phyloP scores from a whole-genome alignment of 1,284 basidiomycete species.

The Tetrapyrgos nigripes region DNA sequence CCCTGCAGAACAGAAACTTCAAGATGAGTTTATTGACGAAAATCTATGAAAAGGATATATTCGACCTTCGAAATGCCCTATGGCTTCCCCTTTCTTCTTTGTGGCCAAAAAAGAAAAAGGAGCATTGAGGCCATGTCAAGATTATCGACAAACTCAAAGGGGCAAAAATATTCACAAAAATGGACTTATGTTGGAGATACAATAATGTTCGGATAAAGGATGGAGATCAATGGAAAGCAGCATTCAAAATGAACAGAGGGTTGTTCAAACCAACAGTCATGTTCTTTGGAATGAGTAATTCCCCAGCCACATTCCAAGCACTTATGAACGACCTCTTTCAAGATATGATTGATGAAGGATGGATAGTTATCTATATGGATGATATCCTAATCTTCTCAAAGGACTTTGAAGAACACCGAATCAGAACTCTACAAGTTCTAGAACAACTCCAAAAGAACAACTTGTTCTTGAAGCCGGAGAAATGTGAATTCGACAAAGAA shows the following conservation, averaged over 20 bases:
- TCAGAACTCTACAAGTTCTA: slow-evolving; percentile 37
- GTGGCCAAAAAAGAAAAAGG: too few relatives aligned
- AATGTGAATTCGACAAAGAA: slow-evolving; percentile 42
- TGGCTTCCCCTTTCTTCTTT: too few relatives aligned
- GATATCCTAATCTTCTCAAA: slow-evolving; percentile 33
- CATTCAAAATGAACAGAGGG: slow-evolving; percentile 19
- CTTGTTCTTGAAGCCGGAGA: slow-evolving; percentile 43
- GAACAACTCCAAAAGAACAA: slow-evolving; percentile 33
- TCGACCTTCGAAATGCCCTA: too few relatives aligned
- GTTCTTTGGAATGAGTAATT: too few relatives aligned
- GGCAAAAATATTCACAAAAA: slow-evolving; percentile 35
- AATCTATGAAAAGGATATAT: too few relatives aligned
- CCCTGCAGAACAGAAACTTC: too few relatives aligned
- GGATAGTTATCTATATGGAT: too few relatives aligned
- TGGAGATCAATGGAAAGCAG: slow-evolving; percentile 33
- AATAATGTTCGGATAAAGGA: slow-evolving; percentile 28
- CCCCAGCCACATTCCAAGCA: too few relatives aligned
- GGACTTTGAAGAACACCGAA: slow-evolving; percentile 20
- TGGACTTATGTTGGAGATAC: slow-evolving; percentile 35
- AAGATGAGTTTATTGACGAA: too few relatives aligned
- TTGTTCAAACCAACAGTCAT: slow-evolving; percentile 34
- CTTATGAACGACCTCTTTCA: too few relatives aligned
- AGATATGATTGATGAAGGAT: slow-evolving; percentile 12
- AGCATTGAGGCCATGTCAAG: too few relatives aligned
- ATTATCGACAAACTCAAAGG: slow-evolving; percentile 23